Percentiles rank a stretch among this genome's conserved stretches.
Evolutionary conservation across 495 filamentous ascomycete species (phyloP).

Genomic region (Xylaria palmicola): DNA sequence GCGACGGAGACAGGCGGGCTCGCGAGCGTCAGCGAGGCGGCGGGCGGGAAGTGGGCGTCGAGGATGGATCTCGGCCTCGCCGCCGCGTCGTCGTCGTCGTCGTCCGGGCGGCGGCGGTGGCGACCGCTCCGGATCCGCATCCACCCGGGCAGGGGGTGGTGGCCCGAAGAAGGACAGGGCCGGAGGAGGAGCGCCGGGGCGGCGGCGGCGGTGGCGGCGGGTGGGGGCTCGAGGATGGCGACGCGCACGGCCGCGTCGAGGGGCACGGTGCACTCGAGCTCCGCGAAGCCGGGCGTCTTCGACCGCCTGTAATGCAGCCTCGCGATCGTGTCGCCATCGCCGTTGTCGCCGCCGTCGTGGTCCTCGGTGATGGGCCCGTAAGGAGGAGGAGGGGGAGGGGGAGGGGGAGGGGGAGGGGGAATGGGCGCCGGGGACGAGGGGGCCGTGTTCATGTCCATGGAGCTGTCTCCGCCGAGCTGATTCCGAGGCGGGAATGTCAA

Average conservation of each 20-base stretch:
- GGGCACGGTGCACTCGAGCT: slow-evolving; percentile 16
- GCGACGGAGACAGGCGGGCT: no score
- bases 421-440: neutral
- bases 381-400: slow-evolving; percentile 11
- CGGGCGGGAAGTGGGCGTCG: slow-evolving; percentile 30
- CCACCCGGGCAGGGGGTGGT: slow-evolving; percentile 47
- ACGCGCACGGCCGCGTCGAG: slow-evolving; percentile 37
- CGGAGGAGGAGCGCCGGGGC: neutral
- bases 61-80: slow-evolving; percentile 23
- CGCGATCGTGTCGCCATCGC: slow-evolving; percentile 3
- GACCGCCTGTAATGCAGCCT: no score
- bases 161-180: slow-evolving; percentile 37
- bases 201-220: neutral
- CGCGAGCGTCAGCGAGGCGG: slow-evolving; percentile 11
- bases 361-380: neutral
- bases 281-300: slow-evolving; percentile 5
- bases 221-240: slow-evolving; percentile 37
- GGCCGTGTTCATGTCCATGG: slow-evolving; percentile 4
- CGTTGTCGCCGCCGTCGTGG: neutral
- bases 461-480: slow-evolving; percentile 10
- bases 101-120: no score
- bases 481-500: neutral
- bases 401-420: neutral
- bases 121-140: slow-evolving; percentile 27
- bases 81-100: neutral